Evolutionary conservation across 164 flowering plant species (phyloP).

Genomic region (Taxillus chinensis): DNA sequence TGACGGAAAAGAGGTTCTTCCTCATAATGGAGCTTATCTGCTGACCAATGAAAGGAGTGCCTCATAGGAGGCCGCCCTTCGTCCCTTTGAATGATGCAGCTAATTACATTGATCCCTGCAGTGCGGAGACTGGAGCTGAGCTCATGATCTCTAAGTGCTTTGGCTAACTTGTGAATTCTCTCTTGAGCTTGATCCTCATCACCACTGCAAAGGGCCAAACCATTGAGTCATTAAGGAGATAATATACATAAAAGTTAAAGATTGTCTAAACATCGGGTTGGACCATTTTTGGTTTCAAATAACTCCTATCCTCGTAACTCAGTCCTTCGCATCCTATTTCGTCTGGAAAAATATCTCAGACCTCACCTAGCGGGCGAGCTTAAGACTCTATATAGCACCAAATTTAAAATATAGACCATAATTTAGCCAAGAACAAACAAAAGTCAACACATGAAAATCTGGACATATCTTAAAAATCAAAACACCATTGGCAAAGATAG

Average conservation of each 20-base stretch:
- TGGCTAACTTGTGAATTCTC: constrained; percentile 84
- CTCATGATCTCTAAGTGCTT: constrained; percentile 79
- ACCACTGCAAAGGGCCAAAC: constrained; percentile 53
- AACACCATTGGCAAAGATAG: not conserved
- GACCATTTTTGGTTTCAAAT: too few species aligned
- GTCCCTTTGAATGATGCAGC: constrained; percentile 98
- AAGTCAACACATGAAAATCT: too few species aligned
- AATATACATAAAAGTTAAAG: not conserved
- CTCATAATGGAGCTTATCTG: constrained; percentile 60
- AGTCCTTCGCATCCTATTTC: too few species aligned
- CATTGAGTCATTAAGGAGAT: not conserved
- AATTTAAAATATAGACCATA: too few species aligned
- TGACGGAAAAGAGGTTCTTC: constrained; percentile 95
- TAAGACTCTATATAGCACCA: too few species aligned
- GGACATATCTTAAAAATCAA: too few species aligned
- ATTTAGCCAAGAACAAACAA: too few species aligned
- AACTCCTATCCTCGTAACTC: too few species aligned
- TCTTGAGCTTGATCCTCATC: constrained; percentile 99
- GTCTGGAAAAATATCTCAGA: too few species aligned
- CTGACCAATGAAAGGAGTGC: constrained; percentile 93
- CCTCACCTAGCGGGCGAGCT: too few species aligned
- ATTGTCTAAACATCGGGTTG: too few species aligned
- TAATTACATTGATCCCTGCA: constrained; percentile 79
- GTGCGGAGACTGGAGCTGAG: constrained; percentile 53
- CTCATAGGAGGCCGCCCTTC: constrained; percentile 98